phyloP scores from a whole-genome alignment of 2,329 filamentous ascomycete genomes.

The Sporothrix pseudoabietina region DNA sequence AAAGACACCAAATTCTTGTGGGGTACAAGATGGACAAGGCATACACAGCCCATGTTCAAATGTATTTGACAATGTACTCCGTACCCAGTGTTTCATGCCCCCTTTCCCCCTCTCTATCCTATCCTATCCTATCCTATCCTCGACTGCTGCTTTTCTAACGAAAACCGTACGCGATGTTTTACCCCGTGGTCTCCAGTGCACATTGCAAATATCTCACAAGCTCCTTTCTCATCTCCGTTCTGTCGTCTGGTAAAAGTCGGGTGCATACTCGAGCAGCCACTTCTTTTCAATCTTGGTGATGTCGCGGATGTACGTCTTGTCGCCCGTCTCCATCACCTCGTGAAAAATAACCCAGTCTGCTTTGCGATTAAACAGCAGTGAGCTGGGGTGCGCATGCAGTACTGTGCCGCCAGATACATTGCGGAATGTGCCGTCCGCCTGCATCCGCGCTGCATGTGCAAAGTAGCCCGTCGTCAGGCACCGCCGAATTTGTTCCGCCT shows the following conservation, averaged over 20 bases:
- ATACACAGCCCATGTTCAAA: background rate
- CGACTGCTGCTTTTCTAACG: background rate
- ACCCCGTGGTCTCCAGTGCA: background rate
- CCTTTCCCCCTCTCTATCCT: background rate
- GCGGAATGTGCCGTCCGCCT: constrained; percentile 84
- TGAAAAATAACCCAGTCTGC: constrained; percentile 96
- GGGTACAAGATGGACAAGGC: background rate
- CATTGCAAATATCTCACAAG: background rate
- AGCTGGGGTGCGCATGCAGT: constrained; percentile 86
- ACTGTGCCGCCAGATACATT: constrained; percentile 79
- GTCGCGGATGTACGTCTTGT: constrained; percentile 88
- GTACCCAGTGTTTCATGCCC: constrained; percentile 19
- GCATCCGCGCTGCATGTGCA: constrained; percentile 90
- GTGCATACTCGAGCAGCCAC: constrained; percentile 90
- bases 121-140: background rate
- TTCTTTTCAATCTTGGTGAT: constrained; percentile 89
- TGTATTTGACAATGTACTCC: constrained; percentile 11
- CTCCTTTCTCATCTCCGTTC: background rate
- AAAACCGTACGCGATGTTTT: constrained; percentile 11
- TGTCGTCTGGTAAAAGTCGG: constrained; percentile 69
- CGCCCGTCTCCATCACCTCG: constrained; percentile 84
- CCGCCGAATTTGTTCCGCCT: constrained; percentile 74
- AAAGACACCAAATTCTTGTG: background rate
- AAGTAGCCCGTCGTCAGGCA: constrained; percentile 92
- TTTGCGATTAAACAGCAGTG: constrained; percentile 93